phyloP scores from a whole-genome alignment of 305 asterid genomes.

The Salvia sclarea region DNA sequence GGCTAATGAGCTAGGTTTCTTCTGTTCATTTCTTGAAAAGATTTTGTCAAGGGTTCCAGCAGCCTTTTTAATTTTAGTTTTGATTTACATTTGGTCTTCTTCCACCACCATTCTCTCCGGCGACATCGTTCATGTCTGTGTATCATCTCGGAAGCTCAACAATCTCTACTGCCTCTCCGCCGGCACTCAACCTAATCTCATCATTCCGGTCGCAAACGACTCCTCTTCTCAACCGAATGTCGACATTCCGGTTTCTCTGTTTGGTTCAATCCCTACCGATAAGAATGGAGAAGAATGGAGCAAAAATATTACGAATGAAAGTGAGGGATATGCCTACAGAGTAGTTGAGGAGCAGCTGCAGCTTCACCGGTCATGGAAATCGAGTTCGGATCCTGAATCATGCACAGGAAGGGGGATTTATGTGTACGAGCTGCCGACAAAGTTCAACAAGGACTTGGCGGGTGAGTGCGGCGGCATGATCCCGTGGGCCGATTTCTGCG shows the following conservation, averaged over 20 bases:
- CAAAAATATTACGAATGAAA: neutral
- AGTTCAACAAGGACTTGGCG: constrained; percentile 64
- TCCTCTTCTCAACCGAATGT: too few species aligned
- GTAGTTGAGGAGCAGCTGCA: constrained; percentile 45
- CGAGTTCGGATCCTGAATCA: constrained; percentile 22
- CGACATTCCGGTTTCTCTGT: too few species aligned
- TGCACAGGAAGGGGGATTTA: constrained; percentile 56
- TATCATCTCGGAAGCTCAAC: constrained; percentile 59
- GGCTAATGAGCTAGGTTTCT: constrained; percentile 29
- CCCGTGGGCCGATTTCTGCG: constrained; percentile 64
- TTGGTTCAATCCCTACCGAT: neutral
- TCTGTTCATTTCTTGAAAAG: constrained; percentile 39
- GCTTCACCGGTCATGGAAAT: constrained; percentile 56
- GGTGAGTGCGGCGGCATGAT: constrained; percentile 51
- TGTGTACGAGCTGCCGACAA: constrained; percentile 67
- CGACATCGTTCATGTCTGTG: constrained; percentile 54
- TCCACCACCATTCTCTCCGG: constrained; percentile 58
- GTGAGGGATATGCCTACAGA: constrained; percentile 34
- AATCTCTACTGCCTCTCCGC: constrained; percentile 62
- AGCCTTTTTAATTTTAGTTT: constrained; percentile 36
- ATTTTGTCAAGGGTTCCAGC: constrained; percentile 39
- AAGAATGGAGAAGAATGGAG: neutral
- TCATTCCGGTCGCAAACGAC: too few species aligned
- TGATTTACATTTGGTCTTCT: constrained; percentile 60
- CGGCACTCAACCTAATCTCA: constrained; percentile 51